Evolutionary conservation across 2,329 filamentous ascomycete species (phyloP).

Genomic region (Dactylellina drechsleri): DNA sequence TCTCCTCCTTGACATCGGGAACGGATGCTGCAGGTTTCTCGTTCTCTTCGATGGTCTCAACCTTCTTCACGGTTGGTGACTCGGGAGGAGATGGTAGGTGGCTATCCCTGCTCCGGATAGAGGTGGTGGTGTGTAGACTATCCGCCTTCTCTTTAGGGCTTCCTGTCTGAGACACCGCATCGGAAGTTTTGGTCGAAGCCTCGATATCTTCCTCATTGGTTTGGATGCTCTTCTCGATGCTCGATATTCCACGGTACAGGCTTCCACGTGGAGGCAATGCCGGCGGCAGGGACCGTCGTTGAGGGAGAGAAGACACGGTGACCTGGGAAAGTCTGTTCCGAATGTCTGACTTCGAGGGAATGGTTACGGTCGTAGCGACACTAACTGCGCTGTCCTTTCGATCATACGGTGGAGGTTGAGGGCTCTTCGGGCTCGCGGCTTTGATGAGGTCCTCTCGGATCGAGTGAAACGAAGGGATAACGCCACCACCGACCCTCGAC

Average conservation of each 20-base stretch:
- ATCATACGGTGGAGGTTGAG: constrained; percentile 20
- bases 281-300: constrained; percentile 39
- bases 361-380: constrained; percentile 29
- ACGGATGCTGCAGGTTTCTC: constrained; percentile 20
- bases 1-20: constrained; percentile 26
- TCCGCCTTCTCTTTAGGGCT: constrained; percentile 33
- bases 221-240: constrained; percentile 45
- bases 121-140: constrained; percentile 40
- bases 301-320: constrained; percentile 28
- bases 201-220: constrained; percentile 44
- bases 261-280: constrained; percentile 37
- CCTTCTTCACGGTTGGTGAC: constrained; percentile 43
- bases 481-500: constrained; percentile 89
- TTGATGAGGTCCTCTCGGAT: constrained; percentile 47
- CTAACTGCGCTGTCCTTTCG: constrained; percentile 25
- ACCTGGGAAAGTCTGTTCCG: constrained; percentile 44
- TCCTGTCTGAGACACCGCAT: constrained; percentile 36
- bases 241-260: constrained; percentile 39
- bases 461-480: constrained; percentile 71
- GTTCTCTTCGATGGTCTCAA: constrained; percentile 30
- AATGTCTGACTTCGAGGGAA: constrained; percentile 42
- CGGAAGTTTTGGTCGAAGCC: constrained; percentile 25
- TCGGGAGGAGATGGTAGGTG: constrained; percentile 48
- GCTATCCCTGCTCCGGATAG: constrained; percentile 43
- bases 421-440: constrained; percentile 38